Base-by-base conservation (phyloP, 257 asterid genomes). In the Solanum appendiculatum region DNA sequence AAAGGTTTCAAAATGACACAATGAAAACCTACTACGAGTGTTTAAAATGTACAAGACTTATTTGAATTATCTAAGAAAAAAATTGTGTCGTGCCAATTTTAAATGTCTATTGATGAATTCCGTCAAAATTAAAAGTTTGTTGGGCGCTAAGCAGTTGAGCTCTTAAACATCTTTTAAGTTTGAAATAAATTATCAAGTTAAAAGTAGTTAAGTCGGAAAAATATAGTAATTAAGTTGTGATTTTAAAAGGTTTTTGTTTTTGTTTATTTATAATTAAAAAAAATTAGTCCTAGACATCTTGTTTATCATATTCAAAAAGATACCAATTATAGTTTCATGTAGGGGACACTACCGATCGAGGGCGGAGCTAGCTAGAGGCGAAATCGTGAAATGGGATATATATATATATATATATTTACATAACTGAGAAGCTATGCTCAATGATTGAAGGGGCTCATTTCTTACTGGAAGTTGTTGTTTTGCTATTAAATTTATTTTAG, bases 361-460 rank as follows among this genome's bases (percentile, higher is more conserved):
- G 10, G 23, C 5, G 5, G 25, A 56, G 64, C 0, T 56, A 56
- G 64, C 20, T 56, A 56, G 25, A 11, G 20, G 64, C 2, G 0
- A 20, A 20, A 54, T 20, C 5, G 2, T 0, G 0, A 56, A 56
- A n/a, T n/a, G n/a, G n/a, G n/a, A n/a, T n/a, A n/a, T n/a, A n/a
- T n/a, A n/a, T n/a, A n/a, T n/a, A n/a, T n/a, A 56, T 56, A 56
- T 7, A 56, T 56, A 56, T 56, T 33, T 33, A 33, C 34, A 33
- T 33, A 33, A 3, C 3, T 33, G 34, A 33, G 34, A 33, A 33
- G 34, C 34, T 33, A 2, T 2, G 3, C 34, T 33, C 34, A 33
- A 33, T 33, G 34, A 3, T 33, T 33, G 34, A 33, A 33, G 34
- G 34, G 3, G 34, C 3, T 33, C 34, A 33, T 33, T 33, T 33